phyloP scores from a whole-genome alignment of 306 rosid genomes.

The Astragalus glycyphyllos region DNA sequence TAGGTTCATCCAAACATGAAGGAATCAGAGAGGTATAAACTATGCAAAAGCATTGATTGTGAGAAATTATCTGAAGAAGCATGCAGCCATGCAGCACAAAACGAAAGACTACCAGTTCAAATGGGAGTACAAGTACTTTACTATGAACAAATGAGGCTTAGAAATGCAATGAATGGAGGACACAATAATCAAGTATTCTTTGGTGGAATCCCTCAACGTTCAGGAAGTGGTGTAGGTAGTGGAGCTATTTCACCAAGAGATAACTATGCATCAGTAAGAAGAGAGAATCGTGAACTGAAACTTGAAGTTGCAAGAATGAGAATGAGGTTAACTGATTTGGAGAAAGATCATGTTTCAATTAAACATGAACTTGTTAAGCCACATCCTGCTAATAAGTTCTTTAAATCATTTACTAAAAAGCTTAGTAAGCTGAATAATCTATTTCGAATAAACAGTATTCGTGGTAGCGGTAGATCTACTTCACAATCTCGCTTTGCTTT shows the following conservation, averaged over 20 bases:
- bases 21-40: conserved; percentile 80
- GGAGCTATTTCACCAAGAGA: conserved; percentile 98
- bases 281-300: conserved; percentile 96
- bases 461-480: conserved; percentile 39
- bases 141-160: conserved; percentile 93
- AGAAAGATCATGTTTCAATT: conserved; percentile 95
- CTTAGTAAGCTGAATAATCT: conserved; percentile 72
- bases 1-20: conserved; percentile 90
- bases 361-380: conserved; percentile 90
- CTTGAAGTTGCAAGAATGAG: conserved; percentile 99
- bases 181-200: conserved; percentile 80
- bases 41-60: conserved; percentile 91
- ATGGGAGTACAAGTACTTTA: conserved; percentile 94
- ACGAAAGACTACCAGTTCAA: conserved; percentile 91
- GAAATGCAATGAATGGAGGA: conserved; percentile 92
- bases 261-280: conserved; percentile 93
- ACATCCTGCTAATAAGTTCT: conserved; percentile 73
- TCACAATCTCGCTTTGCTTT: conserved; percentile 83
- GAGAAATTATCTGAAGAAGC: conserved; percentile 96
- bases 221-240: conserved; percentile 96
- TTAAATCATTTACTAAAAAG: conserved; percentile 79
- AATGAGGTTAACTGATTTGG: conserved; percentile 96
- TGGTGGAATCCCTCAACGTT: conserved; percentile 82
- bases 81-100: conserved; percentile 97
- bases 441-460: conserved; percentile 69